A percentile compares a stretch with the other conserved stretches of the same genome.
phyloP scores from a whole-genome alignment of 2,329 filamentous ascomycete species.

The Aspergillaceae sp. region DNA sequence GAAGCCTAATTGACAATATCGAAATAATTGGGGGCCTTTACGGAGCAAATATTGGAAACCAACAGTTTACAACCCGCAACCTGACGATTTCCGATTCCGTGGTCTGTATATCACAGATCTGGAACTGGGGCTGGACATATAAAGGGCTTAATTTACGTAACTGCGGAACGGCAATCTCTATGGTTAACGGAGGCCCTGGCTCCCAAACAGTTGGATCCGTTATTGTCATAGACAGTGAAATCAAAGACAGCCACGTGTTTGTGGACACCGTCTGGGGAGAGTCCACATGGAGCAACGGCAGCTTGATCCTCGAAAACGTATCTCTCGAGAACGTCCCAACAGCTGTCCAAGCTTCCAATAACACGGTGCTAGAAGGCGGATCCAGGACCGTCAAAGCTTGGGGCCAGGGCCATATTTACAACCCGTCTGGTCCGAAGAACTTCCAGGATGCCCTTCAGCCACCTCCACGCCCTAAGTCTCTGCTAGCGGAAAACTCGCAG shows the following conservation, averaged over 20 bases:
- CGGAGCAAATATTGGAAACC: conserved; percentile 54
- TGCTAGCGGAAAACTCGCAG: conserved; percentile 35
- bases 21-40: conserved; percentile 53
- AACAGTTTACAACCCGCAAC: conserved; percentile 56
- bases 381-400: conserved; percentile 32
- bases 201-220: conserved; percentile 47
- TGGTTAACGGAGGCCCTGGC: conserved; percentile 34
- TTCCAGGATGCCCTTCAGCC: conserved; percentile 39
- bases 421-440: conserved; percentile 35
- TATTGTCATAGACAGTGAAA: conserved; percentile 48
- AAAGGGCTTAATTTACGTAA: conserved; percentile 44
- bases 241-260: conserved; percentile 43
- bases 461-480: conserved; percentile 33
- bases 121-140: conserved; percentile 54
- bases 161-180: conserved; percentile 45
- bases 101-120: conserved; percentile 49
- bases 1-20: conserved; percentile 52
- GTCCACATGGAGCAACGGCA: conserved; percentile 39
- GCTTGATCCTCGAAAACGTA: conserved; percentile 49
- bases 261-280: conserved; percentile 41
- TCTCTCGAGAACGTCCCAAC: conserved; percentile 41
- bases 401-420: conserved; percentile 39
- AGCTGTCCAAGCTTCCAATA: conserved; percentile 34
- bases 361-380: conserved; percentile 31
- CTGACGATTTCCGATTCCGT: conserved; percentile 44